Evolutionary conservation across 805 yeast genomes (phyloP).

Genomic region (Candida quercuum): DNA sequence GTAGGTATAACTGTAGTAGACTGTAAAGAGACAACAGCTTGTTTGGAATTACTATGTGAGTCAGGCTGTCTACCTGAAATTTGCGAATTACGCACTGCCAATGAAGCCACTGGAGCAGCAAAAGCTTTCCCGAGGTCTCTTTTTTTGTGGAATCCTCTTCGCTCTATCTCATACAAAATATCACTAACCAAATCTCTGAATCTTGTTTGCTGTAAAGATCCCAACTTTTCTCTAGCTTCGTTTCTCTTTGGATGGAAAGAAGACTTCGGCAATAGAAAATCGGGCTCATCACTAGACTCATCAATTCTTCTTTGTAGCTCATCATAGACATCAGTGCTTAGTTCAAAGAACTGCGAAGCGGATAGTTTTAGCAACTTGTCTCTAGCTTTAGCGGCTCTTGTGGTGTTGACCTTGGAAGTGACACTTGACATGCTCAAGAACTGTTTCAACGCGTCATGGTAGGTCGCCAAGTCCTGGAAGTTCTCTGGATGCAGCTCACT

Average conservation of each 20-base stretch:
- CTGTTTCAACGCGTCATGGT: slow-evolving; percentile 20
- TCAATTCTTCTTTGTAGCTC: slow-evolving; percentile 77
- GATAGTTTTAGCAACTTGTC: slow-evolving; percentile 80
- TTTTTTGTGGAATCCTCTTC: slow-evolving; percentile 52
- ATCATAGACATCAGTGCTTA: slow-evolving; percentile 92
- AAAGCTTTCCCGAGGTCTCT: slow-evolving; percentile 2
- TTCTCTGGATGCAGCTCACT: slow-evolving; percentile 14
- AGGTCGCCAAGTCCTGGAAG: slow-evolving; percentile 12
- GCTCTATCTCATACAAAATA: slow-evolving; percentile 78
- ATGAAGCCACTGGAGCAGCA: slow-evolving; percentile 1
- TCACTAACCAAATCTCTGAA: slow-evolving; percentile 90
- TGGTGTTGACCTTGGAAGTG: slow-evolving; percentile 24
- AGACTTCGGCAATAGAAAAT: slow-evolving; percentile 61
- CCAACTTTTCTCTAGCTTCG: slow-evolving; percentile 88
- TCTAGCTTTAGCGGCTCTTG: slow-evolving; percentile 74
- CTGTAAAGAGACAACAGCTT: slow-evolving; percentile 39
- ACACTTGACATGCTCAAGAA: slow-evolving; percentile 20
- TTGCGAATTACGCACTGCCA: neutral
- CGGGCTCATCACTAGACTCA: slow-evolving; percentile 53
- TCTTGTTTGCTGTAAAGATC: slow-evolving; percentile 73
- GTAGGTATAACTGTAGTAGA: slow-evolving; percentile 75
- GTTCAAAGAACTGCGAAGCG: slow-evolving; percentile 76
- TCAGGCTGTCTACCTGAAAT: neutral
- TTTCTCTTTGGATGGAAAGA: slow-evolving; percentile 90
- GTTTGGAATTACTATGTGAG: slow-evolving; percentile 4